Percentiles rank a stretch among this genome's conserved stretches.
Conservation (phyloP, 2,329 filamentous ascomycete genomes). For the Colletotrichum orbiculare region DNA sequence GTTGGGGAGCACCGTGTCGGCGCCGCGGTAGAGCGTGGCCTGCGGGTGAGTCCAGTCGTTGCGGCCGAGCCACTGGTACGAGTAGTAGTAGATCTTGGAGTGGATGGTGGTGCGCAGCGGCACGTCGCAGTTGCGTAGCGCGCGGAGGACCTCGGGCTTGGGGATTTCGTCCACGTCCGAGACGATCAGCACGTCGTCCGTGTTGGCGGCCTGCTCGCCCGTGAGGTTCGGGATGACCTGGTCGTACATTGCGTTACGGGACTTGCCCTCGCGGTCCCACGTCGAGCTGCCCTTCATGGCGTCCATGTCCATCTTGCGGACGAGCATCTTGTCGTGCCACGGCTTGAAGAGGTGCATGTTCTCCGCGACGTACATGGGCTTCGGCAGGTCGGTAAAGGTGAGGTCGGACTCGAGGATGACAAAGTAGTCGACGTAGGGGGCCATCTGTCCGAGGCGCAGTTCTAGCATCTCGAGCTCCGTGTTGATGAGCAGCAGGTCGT, state of each 20-base stretch:
- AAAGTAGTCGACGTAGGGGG: conserved; percentile 71
- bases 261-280: conserved; percentile 64
- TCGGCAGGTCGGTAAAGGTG: conserved; percentile 68
- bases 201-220: conserved; percentile 52
- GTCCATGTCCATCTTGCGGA: conserved; percentile 48
- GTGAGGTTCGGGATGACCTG: conserved; percentile 64
- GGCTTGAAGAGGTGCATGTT: conserved; percentile 62
- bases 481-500: conserved; percentile 72
- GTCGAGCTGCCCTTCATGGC: conserved; percentile 39
- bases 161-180: conserved; percentile 72
- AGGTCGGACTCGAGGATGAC: conserved; percentile 69
- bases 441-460: conserved; percentile 69
- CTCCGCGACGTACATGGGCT: conserved; percentile 63
- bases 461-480: conserved; percentile 74
- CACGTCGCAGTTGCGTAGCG: conserved; percentile 63
- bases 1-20: conserved; percentile 62
- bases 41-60: conserved; percentile 68
- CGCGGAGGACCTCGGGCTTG: conserved; percentile 59
- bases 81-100: conserved; percentile 67
- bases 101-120: conserved; percentile 63
- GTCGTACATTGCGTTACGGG: conserved; percentile 67
- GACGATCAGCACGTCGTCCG: conserved; percentile 67
- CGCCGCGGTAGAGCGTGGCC: conserved; percentile 62
- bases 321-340: conserved; percentile 71
- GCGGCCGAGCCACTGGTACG: conserved; percentile 62